phyloP scores from a whole-genome alignment of 179 eudicot species.

The Silene coronaria region DNA sequence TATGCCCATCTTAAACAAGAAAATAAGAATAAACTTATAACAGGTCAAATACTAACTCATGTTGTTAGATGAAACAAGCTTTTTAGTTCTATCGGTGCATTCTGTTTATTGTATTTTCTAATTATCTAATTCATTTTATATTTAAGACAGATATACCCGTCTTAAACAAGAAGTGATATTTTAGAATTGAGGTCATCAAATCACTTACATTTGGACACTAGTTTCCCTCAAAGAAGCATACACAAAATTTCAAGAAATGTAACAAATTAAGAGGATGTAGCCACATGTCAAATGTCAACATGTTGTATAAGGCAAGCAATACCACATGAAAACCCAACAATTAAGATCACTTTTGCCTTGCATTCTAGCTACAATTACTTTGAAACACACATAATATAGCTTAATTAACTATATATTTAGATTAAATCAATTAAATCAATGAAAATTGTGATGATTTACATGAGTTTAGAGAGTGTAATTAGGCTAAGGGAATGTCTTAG shows the following conservation, averaged over 20 bases:
- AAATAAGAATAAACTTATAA: too few species aligned
- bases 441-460: conserved; percentile 7
- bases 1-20: too few species aligned
- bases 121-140: too few species aligned
- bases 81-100: too few species aligned
- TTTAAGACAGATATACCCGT: too few species aligned
- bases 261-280: conserved; percentile 12
- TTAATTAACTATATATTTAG: conserved; percentile 10
- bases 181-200: not conserved
- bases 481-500: conserved; percentile 26
- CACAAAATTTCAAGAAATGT: not conserved
- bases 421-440: conserved; percentile 2
- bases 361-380: conserved; percentile 22
- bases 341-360: conserved; percentile 23
- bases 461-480: conserved; percentile 9
- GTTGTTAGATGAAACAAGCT: too few species aligned
- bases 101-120: too few species aligned
- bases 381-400: conserved; percentile 20
- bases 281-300: conserved; percentile 33
- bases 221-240: conserved; percentile 7
- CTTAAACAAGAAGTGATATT: too few species aligned
- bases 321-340: conserved; percentile 24
- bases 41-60: not conserved
- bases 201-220: not conserved
- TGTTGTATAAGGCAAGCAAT: conserved; percentile 23